phyloP scores from a whole-genome alignment of 2,329 filamentous ascomycete species.

The Karstenula rhodostoma region DNA sequence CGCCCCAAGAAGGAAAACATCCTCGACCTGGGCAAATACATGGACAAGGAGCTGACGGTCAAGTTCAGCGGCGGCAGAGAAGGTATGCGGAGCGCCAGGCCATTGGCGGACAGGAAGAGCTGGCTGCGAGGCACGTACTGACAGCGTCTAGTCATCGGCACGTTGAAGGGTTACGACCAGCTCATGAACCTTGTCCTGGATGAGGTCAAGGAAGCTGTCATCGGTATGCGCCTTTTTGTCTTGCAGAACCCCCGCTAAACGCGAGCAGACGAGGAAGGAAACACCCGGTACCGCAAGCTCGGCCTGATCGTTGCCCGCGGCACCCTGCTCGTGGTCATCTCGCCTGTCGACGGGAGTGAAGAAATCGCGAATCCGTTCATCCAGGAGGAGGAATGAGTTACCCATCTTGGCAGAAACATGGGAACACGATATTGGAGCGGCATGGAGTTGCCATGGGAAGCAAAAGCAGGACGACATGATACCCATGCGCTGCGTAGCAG shows the following conservation, averaged over 20 bases:
- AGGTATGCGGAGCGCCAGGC: conserved; percentile 63
- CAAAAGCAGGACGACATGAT: conserved; percentile 9
- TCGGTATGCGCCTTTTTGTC: conserved; percentile 68
- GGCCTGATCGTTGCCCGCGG: conserved; percentile 85
- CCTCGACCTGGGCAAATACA: conserved; percentile 91
- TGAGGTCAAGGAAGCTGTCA: conserved; percentile 87
- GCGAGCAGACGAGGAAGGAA: conserved; percentile 86
- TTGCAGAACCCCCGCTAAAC: conserved; percentile 5
- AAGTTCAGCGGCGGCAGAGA: conserved; percentile 97
- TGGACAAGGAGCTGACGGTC: conserved; percentile 94
- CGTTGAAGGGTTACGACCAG: conserved; percentile 93
- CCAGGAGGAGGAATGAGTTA: conserved; percentile 63
- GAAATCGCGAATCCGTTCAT: conserved; percentile 95
- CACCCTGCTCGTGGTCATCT: conserved; percentile 90
- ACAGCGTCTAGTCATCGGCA: conserved; percentile 74
- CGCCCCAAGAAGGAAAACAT: conserved; percentile 99
- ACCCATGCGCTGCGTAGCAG: conserved; percentile 4
- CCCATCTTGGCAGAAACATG: background rate
- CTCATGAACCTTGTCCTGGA: conserved; percentile 98
- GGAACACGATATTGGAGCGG: background rate
- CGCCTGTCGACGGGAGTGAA: conserved; percentile 92
- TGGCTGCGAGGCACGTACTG: background rate
- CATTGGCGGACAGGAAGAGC: conserved; percentile 12
- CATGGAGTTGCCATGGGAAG: background rate
- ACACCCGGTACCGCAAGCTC: conserved; percentile 80